Evolutionary conservation across 768 basidiomycete species (phyloP).

Genomic region (Hypsizygus marmoreus): DNA sequence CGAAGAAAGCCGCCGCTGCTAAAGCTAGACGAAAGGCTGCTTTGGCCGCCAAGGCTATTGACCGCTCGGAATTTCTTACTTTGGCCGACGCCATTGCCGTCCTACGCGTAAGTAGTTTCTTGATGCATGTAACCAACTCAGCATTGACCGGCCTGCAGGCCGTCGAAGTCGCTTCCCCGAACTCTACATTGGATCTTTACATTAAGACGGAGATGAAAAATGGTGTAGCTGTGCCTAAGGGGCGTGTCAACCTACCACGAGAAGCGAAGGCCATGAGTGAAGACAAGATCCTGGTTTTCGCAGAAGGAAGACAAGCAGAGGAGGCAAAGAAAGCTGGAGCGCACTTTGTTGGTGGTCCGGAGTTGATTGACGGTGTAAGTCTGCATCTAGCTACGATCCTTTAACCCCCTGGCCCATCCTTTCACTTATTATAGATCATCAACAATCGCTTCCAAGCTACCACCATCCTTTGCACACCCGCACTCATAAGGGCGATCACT

Average conservation of each 20-base stretch:
- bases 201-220: constrained; percentile 79
- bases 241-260: constrained; percentile 82
- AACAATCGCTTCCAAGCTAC: constrained; percentile 76
- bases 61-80: constrained; percentile 66
- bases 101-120: constrained; percentile 55
- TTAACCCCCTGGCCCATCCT: too few relatives aligned
- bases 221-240: constrained; percentile 84
- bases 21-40: constrained; percentile 61
- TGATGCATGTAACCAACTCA: constrained; percentile 1
- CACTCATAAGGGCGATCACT: constrained; percentile 76
- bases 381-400: too few relatives aligned
- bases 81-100: constrained; percentile 68
- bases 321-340: constrained; percentile 88
- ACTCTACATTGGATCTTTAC: constrained; percentile 76
- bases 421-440: constrained; percentile 54
- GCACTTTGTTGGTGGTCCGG: constrained; percentile 86
- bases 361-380: constrained; percentile 84
- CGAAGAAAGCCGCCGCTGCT: constrained; percentile 72
- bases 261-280: constrained; percentile 73
- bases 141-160: constrained; percentile 58
- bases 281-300: constrained; percentile 90
- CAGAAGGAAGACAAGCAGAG: constrained; percentile 79
- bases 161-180: constrained; percentile 78
- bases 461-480: constrained; percentile 81
- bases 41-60: constrained; percentile 53